A percentile compares a stretch with the other conserved stretches of the same genome.
phyloP scores from a whole-genome alignment of 441 rosid species.

The Euphorbia schlechtendalii region DNA sequence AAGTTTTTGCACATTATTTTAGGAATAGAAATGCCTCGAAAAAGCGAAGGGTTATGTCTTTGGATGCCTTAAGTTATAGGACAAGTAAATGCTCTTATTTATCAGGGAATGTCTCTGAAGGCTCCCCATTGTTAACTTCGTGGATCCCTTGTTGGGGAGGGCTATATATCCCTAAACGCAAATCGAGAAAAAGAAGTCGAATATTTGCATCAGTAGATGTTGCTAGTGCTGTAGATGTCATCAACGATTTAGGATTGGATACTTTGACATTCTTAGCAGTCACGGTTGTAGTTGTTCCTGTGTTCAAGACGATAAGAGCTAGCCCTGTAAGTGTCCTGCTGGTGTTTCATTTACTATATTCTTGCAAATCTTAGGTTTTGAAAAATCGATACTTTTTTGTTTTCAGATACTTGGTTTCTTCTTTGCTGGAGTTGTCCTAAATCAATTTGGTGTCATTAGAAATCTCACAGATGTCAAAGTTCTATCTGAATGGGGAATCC shows the following conservation, averaged over 20 bases:
- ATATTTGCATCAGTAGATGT: conserved; percentile 55
- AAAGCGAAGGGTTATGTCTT: conserved; percentile 22
- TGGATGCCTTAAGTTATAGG: conserved; percentile 25
- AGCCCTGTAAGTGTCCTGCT: conserved; percentile 70
- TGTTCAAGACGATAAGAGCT: conserved; percentile 70
- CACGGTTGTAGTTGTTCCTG: conserved; percentile 87
- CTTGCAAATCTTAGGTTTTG: not conserved
- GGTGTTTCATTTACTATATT: not conserved
- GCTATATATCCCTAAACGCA: conserved; percentile 26
- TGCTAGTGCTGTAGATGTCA: conserved; percentile 76
- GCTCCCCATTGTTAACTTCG: conserved; percentile 27
- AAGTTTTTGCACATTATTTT: conserved; percentile 30
- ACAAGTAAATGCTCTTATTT: conserved; percentile 27
- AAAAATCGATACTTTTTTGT: conserved; percentile 7
- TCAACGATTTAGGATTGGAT: conserved; percentile 94
- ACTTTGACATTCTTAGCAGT: conserved; percentile 90
- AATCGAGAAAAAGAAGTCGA: conserved; percentile 34
- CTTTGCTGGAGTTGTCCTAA: conserved; percentile 90
- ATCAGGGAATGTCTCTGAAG: conserved; percentile 27
- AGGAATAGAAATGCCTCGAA: conserved; percentile 17
- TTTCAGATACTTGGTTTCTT: conserved; percentile 96
- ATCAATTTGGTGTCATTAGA: conserved; percentile 85
- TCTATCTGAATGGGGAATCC: conserved; percentile 98
- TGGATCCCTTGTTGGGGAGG: conserved; percentile 28
- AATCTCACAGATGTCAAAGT: conserved; percentile 90